phyloP scores from a whole-genome alignment of 2,329 filamentous ascomycete genomes.

The Xylaria sp. region DNA sequence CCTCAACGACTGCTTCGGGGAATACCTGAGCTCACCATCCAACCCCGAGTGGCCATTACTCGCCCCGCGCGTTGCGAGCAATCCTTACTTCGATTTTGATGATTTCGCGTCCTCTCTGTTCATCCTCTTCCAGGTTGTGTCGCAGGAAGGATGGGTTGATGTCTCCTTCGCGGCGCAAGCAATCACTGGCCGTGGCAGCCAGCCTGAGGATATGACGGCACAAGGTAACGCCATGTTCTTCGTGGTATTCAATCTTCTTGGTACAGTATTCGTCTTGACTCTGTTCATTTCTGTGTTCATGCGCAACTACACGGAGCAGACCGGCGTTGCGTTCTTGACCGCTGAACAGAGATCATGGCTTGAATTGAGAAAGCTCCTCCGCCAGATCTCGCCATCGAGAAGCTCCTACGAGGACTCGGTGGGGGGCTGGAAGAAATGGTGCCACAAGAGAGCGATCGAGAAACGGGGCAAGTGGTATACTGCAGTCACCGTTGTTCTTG shows the following conservation, averaged over 20 bases:
- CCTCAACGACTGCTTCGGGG: conserved; percentile 76
- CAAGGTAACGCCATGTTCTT: conserved; percentile 94
- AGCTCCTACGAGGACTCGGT: conserved; percentile 79
- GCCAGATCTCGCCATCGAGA: conserved; percentile 93
- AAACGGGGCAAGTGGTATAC: conserved; percentile 93
- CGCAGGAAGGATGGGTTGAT: conserved; percentile 96
- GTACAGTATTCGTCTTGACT: conserved; percentile 94
- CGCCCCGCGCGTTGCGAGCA: conserved; percentile 77
- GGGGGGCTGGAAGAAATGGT: conserved; percentile 86
- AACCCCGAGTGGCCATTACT: conserved; percentile 76
- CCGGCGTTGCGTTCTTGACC: conserved; percentile 92
- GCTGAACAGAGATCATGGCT: conserved; percentile 97
- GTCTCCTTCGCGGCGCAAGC: conserved; percentile 84
- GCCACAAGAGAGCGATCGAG: conserved; percentile 89
- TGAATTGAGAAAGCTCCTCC: conserved; percentile 85
- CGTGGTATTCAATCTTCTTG: conserved; percentile 92
- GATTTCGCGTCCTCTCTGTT: conserved; percentile 93
- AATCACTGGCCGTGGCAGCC: conserved; percentile 75
- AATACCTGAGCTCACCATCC: conserved; percentile 76
- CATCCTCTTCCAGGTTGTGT: conserved; percentile 97
- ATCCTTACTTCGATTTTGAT: conserved; percentile 90
- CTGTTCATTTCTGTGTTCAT: conserved; percentile 99
- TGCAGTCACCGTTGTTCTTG: conserved; percentile 75
- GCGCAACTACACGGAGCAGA: conserved; percentile 99
- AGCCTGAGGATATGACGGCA: conserved; percentile 69